Percentiles rank a stretch among this genome's conserved stretches.
These are phyloP conservation scores for Calonectria naviculata DNA, from an alignment of 2,329 filamentous ascomycete genomes.

Conservation along the genomic window DNA sequence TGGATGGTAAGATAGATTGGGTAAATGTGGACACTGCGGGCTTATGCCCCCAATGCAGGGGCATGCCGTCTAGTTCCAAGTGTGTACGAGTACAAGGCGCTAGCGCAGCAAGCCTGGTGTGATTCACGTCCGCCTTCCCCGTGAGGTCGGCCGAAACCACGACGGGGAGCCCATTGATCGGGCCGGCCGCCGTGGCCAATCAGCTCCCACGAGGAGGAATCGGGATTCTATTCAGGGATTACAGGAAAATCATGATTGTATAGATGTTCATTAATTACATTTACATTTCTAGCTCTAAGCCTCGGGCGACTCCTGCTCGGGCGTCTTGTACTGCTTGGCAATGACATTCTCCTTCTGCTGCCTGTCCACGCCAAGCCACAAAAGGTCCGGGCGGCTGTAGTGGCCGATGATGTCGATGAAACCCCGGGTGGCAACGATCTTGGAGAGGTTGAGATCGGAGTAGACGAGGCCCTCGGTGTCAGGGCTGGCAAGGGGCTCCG, in stretches of 20 bases:
- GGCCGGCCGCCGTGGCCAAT: neutral
- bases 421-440: conserved; percentile 51
- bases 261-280: neutral
- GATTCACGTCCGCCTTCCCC: neutral
- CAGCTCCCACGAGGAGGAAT: neutral
- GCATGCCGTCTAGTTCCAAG: neutral
- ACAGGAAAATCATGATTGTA: neutral
- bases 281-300: neutral
- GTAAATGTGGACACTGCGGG: neutral
- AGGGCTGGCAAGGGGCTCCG: conserved; percentile 11
- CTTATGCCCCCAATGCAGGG: neutral
- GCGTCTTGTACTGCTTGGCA: conserved; percentile 18
- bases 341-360: conserved; percentile 30
- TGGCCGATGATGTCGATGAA: conserved; percentile 52
- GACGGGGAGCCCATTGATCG: neutral
- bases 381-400: conserved; percentile 50
- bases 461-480: conserved; percentile 58
- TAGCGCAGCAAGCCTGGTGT: neutral
- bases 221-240: neutral
- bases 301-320: neutral
- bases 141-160: neutral
- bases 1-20: neutral
- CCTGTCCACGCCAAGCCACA: conserved; percentile 47
- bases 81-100: neutral
- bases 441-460: conserved; percentile 60